Conservation (phyloP, 768 basidiomycete species). For the Tephrocybe sp. region DNA sequence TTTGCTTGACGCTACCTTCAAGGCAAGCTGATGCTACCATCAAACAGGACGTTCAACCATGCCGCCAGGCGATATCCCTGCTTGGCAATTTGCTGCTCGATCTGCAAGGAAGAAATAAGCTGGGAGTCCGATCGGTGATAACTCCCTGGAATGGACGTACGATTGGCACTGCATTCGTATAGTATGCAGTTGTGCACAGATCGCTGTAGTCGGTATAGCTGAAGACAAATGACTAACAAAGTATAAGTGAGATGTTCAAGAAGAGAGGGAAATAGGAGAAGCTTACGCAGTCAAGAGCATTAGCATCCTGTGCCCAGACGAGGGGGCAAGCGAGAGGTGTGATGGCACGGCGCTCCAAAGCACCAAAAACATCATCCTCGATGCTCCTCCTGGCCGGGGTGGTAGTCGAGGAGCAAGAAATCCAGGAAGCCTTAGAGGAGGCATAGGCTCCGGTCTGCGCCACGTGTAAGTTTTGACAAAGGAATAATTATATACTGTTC, state of each 20-base stretch:
- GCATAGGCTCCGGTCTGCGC: conserved; percentile 31
- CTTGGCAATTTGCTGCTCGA: conserved; percentile 45
- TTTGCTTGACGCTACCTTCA: too few species aligned
- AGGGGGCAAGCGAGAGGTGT: conserved; percentile 44
- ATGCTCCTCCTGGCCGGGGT: conserved; percentile 26
- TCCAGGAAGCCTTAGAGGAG: conserved; percentile 32
- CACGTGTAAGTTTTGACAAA: neutral
- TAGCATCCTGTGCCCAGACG: conserved; percentile 46
- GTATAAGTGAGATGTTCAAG: neutral
- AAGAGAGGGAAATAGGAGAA: neutral
- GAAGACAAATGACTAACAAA: conserved; percentile 40
- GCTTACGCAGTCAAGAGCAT: conserved; percentile 42
- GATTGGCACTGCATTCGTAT: conserved; percentile 31
- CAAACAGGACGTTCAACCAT: conserved; percentile 49
- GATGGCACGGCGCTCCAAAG: conserved; percentile 30
- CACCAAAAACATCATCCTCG: conserved; percentile 28
- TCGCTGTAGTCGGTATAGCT: conserved; percentile 36
- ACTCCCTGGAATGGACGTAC: conserved; percentile 22
- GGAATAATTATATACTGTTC: too few species aligned
- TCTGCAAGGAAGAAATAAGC: conserved; percentile 21
- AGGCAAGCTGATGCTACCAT: conserved; percentile 34
- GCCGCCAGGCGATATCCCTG: conserved; percentile 48
- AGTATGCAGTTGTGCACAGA: conserved; percentile 43
- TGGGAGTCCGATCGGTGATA: neutral
- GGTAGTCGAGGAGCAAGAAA: conserved; percentile 38